Base-by-base conservation (phyloP, 1,284 basidiomycete genomes). In the Papiliotrema terrestris region DNA sequence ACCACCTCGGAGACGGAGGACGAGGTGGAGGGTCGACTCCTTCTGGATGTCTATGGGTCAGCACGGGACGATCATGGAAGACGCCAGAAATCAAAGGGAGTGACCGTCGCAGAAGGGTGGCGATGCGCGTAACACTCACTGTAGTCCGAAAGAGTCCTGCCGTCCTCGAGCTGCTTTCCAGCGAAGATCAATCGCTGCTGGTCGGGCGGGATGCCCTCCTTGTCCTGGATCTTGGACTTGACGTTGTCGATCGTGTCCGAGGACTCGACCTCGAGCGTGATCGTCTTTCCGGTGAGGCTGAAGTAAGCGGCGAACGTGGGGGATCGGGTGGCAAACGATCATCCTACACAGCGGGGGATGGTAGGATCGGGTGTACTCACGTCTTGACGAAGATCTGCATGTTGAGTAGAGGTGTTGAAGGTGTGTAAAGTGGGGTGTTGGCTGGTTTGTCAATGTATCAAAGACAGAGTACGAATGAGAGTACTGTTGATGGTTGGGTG, bases 81-180 rank as follows among this genome's bases (percentile, higher is more conserved):
- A 73, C 67, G 13, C 66, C 66, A 5, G 66, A 68, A 57, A 51
- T 52, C 43, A 29, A 39, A n/a, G 23, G 9, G 26, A 11, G 23
- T 22, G 8, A 52, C 69, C 68, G 54, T 70, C 65, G 59, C 61
- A 65, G 52, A 62, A 63, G 37, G 61, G 56, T 3, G 65, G 49
- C 3, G 62, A 63, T 95, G 93, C 62, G 92, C 93, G 81, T 94
- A 42, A 25, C 46, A 73, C 73, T 57, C 67, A 75, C 73, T 95
- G 83, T 96, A 96, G 81, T 96, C 93, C 69, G 83, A 87, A 56
- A 96, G 83, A 43, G 92, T 96, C 71, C 92, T 88, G 58, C 93
- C 93, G 78, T 97, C 93, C 80, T 96, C 93, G 66, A 97, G 87
- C 79, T 95, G 91, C 84, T 94, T 95, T 67, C 91, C 90, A 63